A percentile compares a stretch with the other conserved stretches of the same genome.
These are phyloP conservation scores for Maudiozyma barnettii DNA, from an alignment of 805 yeast genomes.

Conservation along the genomic window DNA sequence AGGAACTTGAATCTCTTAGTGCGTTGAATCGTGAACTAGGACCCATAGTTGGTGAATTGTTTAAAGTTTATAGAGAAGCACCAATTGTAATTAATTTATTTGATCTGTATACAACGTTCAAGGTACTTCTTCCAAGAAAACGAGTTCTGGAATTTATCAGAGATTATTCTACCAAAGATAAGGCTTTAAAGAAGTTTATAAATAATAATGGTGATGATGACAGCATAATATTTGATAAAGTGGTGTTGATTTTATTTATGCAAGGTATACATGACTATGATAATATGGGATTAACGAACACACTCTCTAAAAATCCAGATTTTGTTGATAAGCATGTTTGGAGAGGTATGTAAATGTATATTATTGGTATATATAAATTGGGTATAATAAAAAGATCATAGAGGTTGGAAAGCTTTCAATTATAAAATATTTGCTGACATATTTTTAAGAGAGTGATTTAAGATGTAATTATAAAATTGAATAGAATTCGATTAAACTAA, in stretches of 20 bases:
- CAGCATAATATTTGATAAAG: constrained; percentile 45
- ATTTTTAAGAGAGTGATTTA: too few species aligned
- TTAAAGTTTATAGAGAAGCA: constrained; percentile 69
- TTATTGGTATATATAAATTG: too few species aligned
- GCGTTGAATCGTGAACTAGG: constrained; percentile 32
- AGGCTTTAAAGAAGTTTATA: constrained; percentile 20
- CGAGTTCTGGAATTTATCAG: constrained; percentile 21
- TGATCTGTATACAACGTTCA: constrained; percentile 59
- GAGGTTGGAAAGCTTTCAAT: too few species aligned
- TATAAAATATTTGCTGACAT: too few species aligned
- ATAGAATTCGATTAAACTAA: too few species aligned
- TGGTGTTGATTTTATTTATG: constrained; percentile 61
- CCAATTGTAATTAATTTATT: constrained; percentile 55
- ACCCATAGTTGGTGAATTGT: constrained; percentile 51
- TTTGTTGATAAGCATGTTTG: constrained; percentile 27
- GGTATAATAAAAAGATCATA: too few species aligned
- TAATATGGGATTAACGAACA: constrained; percentile 58
- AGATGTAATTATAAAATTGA: too few species aligned
- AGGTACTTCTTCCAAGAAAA: constrained; percentile 35
- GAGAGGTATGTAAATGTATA: constrained; percentile 27
- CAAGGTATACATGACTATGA: constrained; percentile 66
- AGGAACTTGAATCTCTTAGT: constrained; percentile 3
- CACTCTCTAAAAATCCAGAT: constrained; percentile 33
- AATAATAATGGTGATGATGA: constrained; percentile 15
- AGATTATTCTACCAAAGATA: constrained; percentile 19